Evolutionary conservation across 805 yeast species (phyloP).

Genomic region (Maudiozyma bulderi): DNA sequence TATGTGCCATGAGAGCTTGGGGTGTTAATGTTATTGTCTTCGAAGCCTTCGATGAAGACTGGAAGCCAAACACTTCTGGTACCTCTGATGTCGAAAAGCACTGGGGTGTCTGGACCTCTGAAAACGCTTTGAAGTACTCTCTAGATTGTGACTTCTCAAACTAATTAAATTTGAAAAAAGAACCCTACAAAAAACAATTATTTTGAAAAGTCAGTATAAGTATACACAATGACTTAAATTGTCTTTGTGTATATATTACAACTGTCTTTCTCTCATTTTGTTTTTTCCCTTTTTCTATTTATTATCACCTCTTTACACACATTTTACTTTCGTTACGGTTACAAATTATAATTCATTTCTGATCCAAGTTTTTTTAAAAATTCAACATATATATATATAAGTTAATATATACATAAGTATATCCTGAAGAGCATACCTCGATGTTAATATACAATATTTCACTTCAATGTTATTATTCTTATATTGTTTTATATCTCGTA

Average conservation of each 20-base stretch:
- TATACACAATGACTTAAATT: background rate
- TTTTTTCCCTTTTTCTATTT: background rate
- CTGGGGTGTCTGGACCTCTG: constrained; percentile 78
- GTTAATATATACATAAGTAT: too few relatives aligned
- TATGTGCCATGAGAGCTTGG: constrained; percentile 93
- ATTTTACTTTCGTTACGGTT: background rate
- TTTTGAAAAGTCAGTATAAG: background rate
- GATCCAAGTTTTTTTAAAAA: too few relatives aligned
- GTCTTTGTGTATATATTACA: background rate
- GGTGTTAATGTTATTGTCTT: constrained; percentile 87
- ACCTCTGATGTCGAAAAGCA: constrained; percentile 79
- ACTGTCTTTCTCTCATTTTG: background rate
- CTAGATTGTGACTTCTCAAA: constrained; percentile 38
- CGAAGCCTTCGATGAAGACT: constrained; percentile 92
- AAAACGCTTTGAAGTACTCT: constrained; percentile 36
- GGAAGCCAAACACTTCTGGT: constrained; percentile 91
- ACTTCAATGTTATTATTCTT: too few relatives aligned
- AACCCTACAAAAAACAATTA: background rate
- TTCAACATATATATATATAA: too few relatives aligned
- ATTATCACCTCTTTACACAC: background rate
- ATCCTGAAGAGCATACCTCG: too few relatives aligned
- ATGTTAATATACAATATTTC: too few relatives aligned
- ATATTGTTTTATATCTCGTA: background rate
- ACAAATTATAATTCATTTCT: background rate
- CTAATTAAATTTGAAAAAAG: background rate